Evolutionary conservation across 2,329 filamentous ascomycete species (phyloP), one percentile per base, ranked within the genome.

Genomic region (Drechslerella stenobrocha): DNA sequence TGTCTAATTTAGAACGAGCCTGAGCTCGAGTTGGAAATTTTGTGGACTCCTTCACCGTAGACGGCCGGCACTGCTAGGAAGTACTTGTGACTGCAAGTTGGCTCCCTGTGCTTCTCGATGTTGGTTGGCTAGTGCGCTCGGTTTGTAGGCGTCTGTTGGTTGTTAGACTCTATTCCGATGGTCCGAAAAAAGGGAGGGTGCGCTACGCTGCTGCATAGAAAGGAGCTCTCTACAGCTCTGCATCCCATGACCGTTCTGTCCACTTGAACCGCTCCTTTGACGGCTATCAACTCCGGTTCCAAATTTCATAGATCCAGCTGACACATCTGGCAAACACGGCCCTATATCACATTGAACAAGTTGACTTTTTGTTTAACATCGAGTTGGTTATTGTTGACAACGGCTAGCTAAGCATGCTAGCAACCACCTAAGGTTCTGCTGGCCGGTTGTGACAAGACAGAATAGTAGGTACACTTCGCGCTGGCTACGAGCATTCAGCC

Each of bases 191-290:
- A 24, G 46, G 42, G 22, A 48, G 47, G n/a, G n/a, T n/a, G n/a
- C n/a, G n/a, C n/a, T n/a, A n/a, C 26, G 55, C 34, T 60, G 37
- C 47, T 47, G 48, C 55, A 51, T 24, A 42, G n/a, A n/a, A n/a
- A n/a, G 24, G 40, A 50, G 23, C 37, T 26, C 23, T 44, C 8
- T 8, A 42, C 40, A 15, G 20, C 60, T 22, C 44, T 34, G 40
- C 28, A 56, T 35, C 63, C 55, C 63, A 67, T 67, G 63, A 67
- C 63, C 63, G 34, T 34, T 48, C 50, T 45, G 55, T 67, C 53
- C 59, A 45, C 61, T 34, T 56, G 42, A 40, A 45, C 44, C 26
- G 37, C 48, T 53, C 42, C 26, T 46, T 50, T 26, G 11, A 26
- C 32, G 3, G 4, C 2, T 20, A 42, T 5, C 5, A 42, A 42